Percentiles rank a stretch among this genome's conserved stretches.
Evolutionary conservation across 495 filamentous ascomycete species (phyloP).

Genomic region (Penicillium steckii): DNA sequence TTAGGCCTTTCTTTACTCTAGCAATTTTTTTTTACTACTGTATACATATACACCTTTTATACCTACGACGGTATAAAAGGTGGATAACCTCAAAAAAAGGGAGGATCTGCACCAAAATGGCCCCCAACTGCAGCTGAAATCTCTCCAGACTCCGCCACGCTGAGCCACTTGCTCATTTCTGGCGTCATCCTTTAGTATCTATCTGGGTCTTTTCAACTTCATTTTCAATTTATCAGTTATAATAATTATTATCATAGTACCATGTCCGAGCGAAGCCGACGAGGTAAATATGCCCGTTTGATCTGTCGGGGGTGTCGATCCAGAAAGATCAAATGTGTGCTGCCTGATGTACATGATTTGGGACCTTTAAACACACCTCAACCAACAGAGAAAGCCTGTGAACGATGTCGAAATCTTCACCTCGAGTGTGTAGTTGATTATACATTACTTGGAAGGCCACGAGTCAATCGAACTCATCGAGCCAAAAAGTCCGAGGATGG

Average conservation of each 20-base stretch:
- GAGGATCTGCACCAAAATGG: background rate
- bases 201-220: background rate
- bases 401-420: background rate
- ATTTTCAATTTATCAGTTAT: background rate
- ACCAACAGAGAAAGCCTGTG: background rate
- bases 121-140: background rate
- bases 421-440: constrained; percentile 2
- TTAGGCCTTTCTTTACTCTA: too few species aligned
- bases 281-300: constrained; percentile 4
- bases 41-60: background rate
- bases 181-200: too few species aligned
- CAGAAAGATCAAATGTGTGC: constrained; percentile 5
- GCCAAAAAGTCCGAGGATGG: background rate
- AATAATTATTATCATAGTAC: background rate
- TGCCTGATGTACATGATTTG: background rate
- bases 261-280: background rate
- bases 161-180: background rate
- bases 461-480: background rate
- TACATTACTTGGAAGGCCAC: background rate
- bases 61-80: background rate
- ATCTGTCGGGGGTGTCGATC: constrained; percentile 4
- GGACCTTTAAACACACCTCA: background rate
- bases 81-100: background rate
- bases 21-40: too few species aligned
- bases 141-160: background rate